Conservation (phyloP, 805 yeast genomes). For the Kockiozyma suomiensis region DNA sequence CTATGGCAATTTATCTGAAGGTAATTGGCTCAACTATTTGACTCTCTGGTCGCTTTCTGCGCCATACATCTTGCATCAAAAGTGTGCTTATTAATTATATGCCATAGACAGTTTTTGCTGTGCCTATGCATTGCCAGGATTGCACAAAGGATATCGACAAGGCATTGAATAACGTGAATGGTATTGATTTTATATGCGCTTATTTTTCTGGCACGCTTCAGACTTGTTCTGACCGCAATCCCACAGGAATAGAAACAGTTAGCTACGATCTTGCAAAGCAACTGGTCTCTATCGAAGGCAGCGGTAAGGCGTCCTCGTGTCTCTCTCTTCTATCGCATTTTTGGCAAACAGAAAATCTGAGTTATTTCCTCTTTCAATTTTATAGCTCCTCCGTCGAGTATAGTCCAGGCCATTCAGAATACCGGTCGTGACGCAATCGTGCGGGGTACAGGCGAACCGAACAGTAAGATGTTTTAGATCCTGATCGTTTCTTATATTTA, state of each 20-base stretch:
- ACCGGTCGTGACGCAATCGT: slow-evolving; percentile 89
- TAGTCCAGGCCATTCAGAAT: slow-evolving; percentile 66
- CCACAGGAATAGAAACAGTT: slow-evolving; percentile 52
- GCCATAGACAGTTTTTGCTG: slow-evolving; percentile 74
- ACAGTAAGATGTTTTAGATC: slow-evolving; percentile 44
- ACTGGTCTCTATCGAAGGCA: slow-evolving; percentile 68
- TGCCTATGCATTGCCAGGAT: slow-evolving; percentile 75
- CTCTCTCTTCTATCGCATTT: neutral
- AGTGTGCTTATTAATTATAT: neutral
- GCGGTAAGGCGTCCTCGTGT: slow-evolving; percentile 33
- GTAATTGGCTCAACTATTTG: neutral
- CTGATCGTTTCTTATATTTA: neutral
- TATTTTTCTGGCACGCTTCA: neutral
- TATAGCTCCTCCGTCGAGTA: slow-evolving; percentile 69
- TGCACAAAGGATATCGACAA: slow-evolving; percentile 64
- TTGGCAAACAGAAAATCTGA: neutral
- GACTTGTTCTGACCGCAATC: neutral
- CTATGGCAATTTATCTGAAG: slow-evolving; percentile 1
- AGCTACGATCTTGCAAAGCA: slow-evolving; percentile 62
- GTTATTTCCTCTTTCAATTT: neutral
- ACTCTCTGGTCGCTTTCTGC: neutral
- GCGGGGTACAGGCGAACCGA: slow-evolving; percentile 84
- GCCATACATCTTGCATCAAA: neutral
- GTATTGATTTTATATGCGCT: slow-evolving; percentile 1
- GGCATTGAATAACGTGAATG: slow-evolving; percentile 54